A percentile compares a stretch with the other conserved stretches of the same genome.
Conservation (phyloP, 1,284 basidiomycete species). For the Rhodotorula mucilaginosa region DNA sequence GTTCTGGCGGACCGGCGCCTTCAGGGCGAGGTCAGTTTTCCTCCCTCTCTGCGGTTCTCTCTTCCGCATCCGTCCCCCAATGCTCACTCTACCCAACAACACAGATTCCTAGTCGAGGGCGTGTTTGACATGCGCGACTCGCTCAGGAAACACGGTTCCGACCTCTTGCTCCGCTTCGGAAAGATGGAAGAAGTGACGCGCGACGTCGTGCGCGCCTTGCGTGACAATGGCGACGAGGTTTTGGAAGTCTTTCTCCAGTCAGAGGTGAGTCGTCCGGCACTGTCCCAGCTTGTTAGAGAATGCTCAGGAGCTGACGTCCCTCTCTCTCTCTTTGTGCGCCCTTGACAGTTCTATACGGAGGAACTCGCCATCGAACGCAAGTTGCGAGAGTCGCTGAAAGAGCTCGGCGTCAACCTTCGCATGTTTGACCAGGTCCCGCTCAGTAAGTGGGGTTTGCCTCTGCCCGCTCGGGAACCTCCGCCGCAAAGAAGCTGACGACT, state of each 20-base stretch:
- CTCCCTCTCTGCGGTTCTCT: neutral
- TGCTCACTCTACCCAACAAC: neutral
- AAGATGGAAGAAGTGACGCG: conserved; percentile 52
- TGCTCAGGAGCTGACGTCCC: neutral
- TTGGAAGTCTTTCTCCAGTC: conserved; percentile 53
- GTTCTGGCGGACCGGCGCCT: conserved; percentile 56
- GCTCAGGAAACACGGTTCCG: conserved; percentile 51
- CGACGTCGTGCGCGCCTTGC: conserved; percentile 49
- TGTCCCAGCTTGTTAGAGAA: neutral
- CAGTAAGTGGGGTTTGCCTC: conserved; percentile 10
- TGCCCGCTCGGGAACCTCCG: neutral
- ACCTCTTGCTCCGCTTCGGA: conserved; percentile 56
- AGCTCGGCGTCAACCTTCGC: conserved; percentile 40
- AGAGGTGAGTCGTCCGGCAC: conserved; percentile 47
- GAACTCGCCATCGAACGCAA: conserved; percentile 42
- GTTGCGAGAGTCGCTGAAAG: conserved; percentile 32
- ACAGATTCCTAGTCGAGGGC: conserved; percentile 54
- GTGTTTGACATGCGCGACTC: conserved; percentile 54
- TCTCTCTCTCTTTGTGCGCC: neutral
- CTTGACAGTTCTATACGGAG: conserved; percentile 45
- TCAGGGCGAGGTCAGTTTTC: conserved; percentile 46
- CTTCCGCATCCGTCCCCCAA: neutral
- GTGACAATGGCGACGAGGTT: conserved; percentile 49
- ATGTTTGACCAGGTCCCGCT: conserved; percentile 49
- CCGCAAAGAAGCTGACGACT: too few relatives aligned